Evolutionary conservation across 2,329 filamentous ascomycete genomes (phyloP).

Genomic region (Stagonosporopsis tanaceti): DNA sequence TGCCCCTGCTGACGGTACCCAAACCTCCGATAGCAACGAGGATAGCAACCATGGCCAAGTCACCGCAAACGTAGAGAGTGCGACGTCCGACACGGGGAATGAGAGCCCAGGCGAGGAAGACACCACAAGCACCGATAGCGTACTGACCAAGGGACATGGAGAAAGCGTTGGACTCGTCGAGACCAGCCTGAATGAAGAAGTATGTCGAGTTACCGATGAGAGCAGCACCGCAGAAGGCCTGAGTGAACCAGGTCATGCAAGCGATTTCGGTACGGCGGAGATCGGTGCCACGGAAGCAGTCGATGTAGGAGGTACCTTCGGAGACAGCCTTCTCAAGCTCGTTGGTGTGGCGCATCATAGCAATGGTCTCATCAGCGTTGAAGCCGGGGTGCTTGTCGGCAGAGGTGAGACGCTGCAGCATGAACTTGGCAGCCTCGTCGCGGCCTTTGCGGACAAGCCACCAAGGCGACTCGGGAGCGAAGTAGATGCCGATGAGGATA

Average conservation of each 20-base stretch:
- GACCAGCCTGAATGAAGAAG: slow-evolving; percentile 59
- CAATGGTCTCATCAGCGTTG: slow-evolving; percentile 65
- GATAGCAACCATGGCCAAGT: slow-evolving; percentile 65
- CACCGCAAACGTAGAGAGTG: slow-evolving; percentile 75
- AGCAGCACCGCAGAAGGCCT: slow-evolving; percentile 50
- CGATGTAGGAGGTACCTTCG: slow-evolving; percentile 74
- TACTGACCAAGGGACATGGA: slow-evolving; percentile 63
- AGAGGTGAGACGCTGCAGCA: slow-evolving; percentile 71
- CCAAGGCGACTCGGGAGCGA: slow-evolving; percentile 76
- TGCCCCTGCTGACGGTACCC: slow-evolving; percentile 60
- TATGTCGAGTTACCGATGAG: slow-evolving; percentile 54
- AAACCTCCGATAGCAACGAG: slow-evolving; percentile 83
- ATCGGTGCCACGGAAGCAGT: slow-evolving; percentile 86
- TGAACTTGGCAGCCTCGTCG: slow-evolving; percentile 70
- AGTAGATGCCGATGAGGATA: slow-evolving; percentile 70
- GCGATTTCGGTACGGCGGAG: slow-evolving; percentile 78
- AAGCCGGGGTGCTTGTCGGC: slow-evolving; percentile 52
- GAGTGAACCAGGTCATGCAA: slow-evolving; percentile 59
- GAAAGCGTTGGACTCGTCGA: slow-evolving; percentile 53
- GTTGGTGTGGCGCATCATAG: slow-evolving; percentile 92
- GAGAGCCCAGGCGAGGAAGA: slow-evolving; percentile 80
- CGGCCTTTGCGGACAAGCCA: slow-evolving; percentile 74
- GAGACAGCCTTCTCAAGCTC: slow-evolving; percentile 75
- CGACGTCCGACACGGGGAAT: slow-evolving; percentile 81
- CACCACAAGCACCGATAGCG: slow-evolving; percentile 65